phyloP scores from a whole-genome alignment of 208 protist species.

The Leishmania braziliensis region DNA sequence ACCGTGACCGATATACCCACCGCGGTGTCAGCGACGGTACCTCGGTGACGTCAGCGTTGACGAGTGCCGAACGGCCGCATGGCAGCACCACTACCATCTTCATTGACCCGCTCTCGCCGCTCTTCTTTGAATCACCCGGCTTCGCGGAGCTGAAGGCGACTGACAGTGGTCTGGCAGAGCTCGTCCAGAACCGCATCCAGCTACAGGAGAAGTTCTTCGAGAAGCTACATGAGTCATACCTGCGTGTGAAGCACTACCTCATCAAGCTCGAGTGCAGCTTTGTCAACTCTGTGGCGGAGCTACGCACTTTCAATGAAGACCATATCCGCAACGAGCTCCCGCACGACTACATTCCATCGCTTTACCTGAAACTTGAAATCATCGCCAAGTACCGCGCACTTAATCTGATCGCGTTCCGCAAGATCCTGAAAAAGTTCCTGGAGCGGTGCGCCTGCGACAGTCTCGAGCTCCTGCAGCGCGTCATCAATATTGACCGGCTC shows the following conservation, averaged over 20 bases:
- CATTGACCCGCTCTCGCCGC: conserved; percentile 21
- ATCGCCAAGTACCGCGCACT: conserved; percentile 73
- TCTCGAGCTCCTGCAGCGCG: conserved; percentile 61
- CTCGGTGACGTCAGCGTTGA: neutral
- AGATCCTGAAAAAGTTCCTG: conserved; percentile 83
- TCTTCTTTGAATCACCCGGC: conserved; percentile 18
- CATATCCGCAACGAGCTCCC: conserved; percentile 49
- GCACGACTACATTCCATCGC: conserved; percentile 54
- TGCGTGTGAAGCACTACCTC: conserved; percentile 63
- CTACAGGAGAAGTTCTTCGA: conserved; percentile 68
- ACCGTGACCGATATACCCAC: conserved; percentile 13
- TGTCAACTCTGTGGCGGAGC: conserved; percentile 33
- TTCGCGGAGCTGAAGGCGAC: conserved; percentile 21
- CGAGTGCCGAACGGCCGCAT: neutral
- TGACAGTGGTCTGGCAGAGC: conserved; percentile 25
- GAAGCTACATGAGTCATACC: conserved; percentile 60
- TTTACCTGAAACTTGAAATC: conserved; percentile 69
- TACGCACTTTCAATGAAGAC: conserved; percentile 58
- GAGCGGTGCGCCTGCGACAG: conserved; percentile 77
- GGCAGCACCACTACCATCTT: conserved; percentile 14
- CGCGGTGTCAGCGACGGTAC: conserved; percentile 1
- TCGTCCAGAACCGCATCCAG: conserved; percentile 34
- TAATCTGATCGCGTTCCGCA: conserved; percentile 76
- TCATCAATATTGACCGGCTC: conserved; percentile 49
- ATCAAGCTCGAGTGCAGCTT: conserved; percentile 53